Base-by-base conservation (phyloP, 1,284 basidiomycete species). In the Moesziomyces globuligerus region DNA sequence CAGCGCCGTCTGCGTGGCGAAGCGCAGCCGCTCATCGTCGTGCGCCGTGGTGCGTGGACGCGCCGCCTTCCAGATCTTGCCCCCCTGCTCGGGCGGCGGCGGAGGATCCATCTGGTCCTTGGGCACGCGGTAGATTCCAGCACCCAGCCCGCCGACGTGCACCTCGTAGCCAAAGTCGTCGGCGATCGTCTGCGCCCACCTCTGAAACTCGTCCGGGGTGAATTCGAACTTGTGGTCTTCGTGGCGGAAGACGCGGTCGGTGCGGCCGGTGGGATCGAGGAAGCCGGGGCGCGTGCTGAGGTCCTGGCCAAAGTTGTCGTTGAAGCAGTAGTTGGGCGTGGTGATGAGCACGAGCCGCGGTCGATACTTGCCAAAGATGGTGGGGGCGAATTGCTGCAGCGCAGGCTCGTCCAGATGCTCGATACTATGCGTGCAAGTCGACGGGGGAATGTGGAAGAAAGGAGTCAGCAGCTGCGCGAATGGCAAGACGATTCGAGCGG, bases 221-320 rank as follows among this genome's bases (percentile, higher is more conserved):
- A 92, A 95, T 83, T 97, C 94, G 75, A 95, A 92, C 80, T 94
- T 92, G 84, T 97, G 94, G 78, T 96, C 94, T 20, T 85, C 81
- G 80, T 97, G 90, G 55, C 94, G 79, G 81, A 86, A 87, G 21
- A 85, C 82, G 10, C 86, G 83, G 43, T 84, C 76, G 7, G 86
- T 87, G n/a, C 92, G 87, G 42, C 88, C 84, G 0, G 92, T 94
- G 6, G 92, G 89, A 82, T 96, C 94, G 0, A 83, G 85, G 77
- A 85, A 90, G 0, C 91, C 66, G n/a, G 75, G 72, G 15, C 81
- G 78, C 3, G 69, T 72, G 40, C 24, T 48, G 43, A 72, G 64
- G 18, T 72, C 59, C 13, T 58, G 21, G 32, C 81, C 75, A 84
- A 95, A 97, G 40, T 92, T 90, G 18, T 87, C 86, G 76, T 97